Conservation (phyloP, 2,329 filamentous ascomycete species). For the Pseudogymnoascus sp. region DNA sequence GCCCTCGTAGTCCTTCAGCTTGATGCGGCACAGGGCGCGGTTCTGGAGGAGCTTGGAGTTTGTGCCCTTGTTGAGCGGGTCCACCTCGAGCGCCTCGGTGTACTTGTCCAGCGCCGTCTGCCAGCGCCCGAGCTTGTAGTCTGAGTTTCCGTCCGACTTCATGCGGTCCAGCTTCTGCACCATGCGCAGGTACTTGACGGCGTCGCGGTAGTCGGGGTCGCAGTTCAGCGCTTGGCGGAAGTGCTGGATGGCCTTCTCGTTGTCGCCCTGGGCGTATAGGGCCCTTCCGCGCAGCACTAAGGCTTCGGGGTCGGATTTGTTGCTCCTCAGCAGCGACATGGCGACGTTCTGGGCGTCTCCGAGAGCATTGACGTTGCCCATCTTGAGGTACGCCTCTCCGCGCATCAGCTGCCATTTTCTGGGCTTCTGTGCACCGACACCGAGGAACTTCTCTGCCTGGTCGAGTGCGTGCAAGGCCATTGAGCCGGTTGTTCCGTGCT, state of each 20-base stretch:
- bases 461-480: slow-evolving; percentile 91
- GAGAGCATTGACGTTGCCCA: slow-evolving; percentile 80
- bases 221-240: slow-evolving; percentile 83
- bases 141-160: slow-evolving; percentile 86
- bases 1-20: slow-evolving; percentile 73
- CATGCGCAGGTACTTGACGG: slow-evolving; percentile 78
- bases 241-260: slow-evolving; percentile 87
- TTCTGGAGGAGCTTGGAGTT: slow-evolving; percentile 96
- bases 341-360: slow-evolving; percentile 90
- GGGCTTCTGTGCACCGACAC: slow-evolving; percentile 66
- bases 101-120: slow-evolving; percentile 79
- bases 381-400: slow-evolving; percentile 84
- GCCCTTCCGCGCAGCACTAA: slow-evolving; percentile 81
- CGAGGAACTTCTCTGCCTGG: slow-evolving; percentile 76
- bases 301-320: slow-evolving; percentile 89
- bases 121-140: slow-evolving; percentile 80
- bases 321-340: slow-evolving; percentile 75
- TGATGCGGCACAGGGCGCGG: slow-evolving; percentile 74
- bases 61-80: slow-evolving; percentile 80
- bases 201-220: slow-evolving; percentile 85
- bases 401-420: slow-evolving; percentile 92
- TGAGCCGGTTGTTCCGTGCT: slow-evolving; percentile 69
- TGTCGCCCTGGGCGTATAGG: slow-evolving; percentile 86
- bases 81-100: slow-evolving; percentile 71
- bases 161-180: slow-evolving; percentile 88